Percentiles rank a stretch among this genome's conserved stretches.
phyloP scores from a whole-genome alignment of 78 protist genomes.

The Acrasis kona region DNA sequence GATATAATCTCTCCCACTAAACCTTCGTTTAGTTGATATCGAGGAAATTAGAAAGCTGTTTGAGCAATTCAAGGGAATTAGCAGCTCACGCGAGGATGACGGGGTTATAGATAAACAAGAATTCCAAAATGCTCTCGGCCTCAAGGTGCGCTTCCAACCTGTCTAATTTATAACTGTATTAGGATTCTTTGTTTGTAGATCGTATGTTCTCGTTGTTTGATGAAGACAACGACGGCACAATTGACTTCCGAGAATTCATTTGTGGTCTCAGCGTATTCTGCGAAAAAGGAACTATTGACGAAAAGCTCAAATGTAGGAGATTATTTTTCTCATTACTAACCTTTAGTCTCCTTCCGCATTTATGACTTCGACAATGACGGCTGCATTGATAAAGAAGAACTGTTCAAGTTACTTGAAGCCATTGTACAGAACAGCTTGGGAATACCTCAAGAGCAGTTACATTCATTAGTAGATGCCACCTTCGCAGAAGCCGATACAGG shows the following conservation, averaged over 20 bases:
- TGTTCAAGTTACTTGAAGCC: slow-evolving; percentile 5
- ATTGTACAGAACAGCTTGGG: background rate
- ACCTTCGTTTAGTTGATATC: background rate
- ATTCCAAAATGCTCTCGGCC: slow-evolving; percentile 23
- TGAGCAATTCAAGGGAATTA: slow-evolving; percentile 21
- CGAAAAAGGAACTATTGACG: slow-evolving; percentile 8
- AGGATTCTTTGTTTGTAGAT: slow-evolving; percentile 14
- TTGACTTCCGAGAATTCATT: slow-evolving; percentile 19
- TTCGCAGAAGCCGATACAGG: slow-evolving; percentile 13
- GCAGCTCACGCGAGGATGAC: background rate
- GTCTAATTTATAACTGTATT: too few species aligned
- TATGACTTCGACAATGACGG: slow-evolving; percentile 31
- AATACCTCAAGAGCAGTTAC: slow-evolving; percentile 9
- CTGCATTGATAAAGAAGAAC: slow-evolving; percentile 9
- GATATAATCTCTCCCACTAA: background rate
- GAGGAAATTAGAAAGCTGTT: slow-evolving; percentile 6
- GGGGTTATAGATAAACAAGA: slow-evolving; percentile 30
- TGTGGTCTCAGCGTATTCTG: slow-evolving; percentile 16
- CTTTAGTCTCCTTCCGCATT: slow-evolving; percentile 20
- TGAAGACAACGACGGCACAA: background rate
- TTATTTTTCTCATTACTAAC: background rate
- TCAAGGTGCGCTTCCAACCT: too few species aligned
- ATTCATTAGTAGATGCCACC: slow-evolving; percentile 19
- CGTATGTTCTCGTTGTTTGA: slow-evolving; percentile 25
- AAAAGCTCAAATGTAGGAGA: slow-evolving; percentile 18